Percentiles rank a stretch among this genome's conserved stretches.
These are phyloP conservation scores for Penicillium polonicum DNA, from an alignment of 2,329 filamentous ascomycete genomes.

Conservation along the genomic window DNA sequence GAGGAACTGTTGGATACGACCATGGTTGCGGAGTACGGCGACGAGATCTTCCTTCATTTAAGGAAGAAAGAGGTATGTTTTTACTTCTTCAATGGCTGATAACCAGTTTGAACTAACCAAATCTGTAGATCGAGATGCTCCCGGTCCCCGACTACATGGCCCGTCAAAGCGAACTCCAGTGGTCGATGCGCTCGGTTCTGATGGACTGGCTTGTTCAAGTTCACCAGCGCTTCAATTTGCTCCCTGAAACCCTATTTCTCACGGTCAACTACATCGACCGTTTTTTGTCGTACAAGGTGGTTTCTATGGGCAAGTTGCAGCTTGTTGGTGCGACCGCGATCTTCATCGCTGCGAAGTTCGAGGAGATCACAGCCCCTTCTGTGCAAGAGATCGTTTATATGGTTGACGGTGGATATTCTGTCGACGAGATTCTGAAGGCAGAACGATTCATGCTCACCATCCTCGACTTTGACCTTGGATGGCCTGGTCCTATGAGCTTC, in stretches of 20 bases:
- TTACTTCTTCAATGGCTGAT: neutral
- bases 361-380: conserved; percentile 97
- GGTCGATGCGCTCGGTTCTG: conserved; percentile 95
- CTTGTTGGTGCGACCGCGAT: conserved; percentile 94
- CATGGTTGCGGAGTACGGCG: conserved; percentile 96
- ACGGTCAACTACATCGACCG: conserved; percentile 97
- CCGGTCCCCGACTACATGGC: conserved; percentile 97
- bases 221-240: conserved; percentile 82
- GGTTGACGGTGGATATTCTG: conserved; percentile 88
- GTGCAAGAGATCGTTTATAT: conserved; percentile 96
- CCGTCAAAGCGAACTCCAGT: conserved; percentile 92
- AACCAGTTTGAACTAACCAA: conserved; percentile 10
- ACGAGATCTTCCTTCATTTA: conserved; percentile 96
- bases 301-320: conserved; percentile 92
- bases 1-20: conserved; percentile 92
- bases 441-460: conserved; percentile 98
- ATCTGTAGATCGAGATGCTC: conserved; percentile 67
- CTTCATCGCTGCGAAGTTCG: conserved; percentile 95
- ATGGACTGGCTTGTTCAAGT: conserved; percentile 99
- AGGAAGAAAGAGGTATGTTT: conserved; percentile 73
- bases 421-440: conserved; percentile 92
- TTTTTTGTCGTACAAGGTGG: conserved; percentile 90
- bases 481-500: conserved; percentile 99
- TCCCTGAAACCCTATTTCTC: conserved; percentile 93
- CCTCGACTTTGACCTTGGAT: conserved; percentile 92